Evolutionary conservation across 345 rosid genomes (phyloP), one percentile per base, ranked within the genome.

Genomic region (Acer yangbiense): DNA sequence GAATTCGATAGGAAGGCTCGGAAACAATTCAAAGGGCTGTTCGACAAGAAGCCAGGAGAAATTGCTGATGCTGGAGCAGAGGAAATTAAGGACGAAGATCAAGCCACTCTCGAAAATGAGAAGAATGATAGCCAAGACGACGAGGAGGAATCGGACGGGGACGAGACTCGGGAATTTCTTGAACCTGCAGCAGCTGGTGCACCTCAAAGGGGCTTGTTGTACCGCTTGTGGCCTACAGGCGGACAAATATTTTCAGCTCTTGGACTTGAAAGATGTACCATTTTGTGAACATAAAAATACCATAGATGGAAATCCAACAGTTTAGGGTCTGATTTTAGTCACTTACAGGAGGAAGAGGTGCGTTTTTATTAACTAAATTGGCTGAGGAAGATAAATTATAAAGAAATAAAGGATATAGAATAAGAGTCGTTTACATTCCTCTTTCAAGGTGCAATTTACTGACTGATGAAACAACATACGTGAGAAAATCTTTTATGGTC

Each of bases 21-120:
- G 50, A 93, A 90, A 81, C 98, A 94, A 83, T 97, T 97, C 72
- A 90, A 94, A 83, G 98, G 99, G 46, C 84, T 97, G 58, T 94
- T 97, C 57, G 97, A 97, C 89, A 94, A 94, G 89, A 97, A 87
- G 81, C 99, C 98, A 0, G 98, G 99, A 73, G 98, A 94, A 82
- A 93, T 97, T 75, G 73, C 97, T 3, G 89, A 90, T 27, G 88
- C 60, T 27, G 50, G 83, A 57, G 68, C 58, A 6, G 84, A 82
- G 7, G 84, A 82, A 65, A 84, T 71, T 20, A 50, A 6, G 20
- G 81, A 20, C 14, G 84, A 81, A 62, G 77, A 76, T 43, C 46
- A 77, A 9, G 67, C 73, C 17, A 41, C 75, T 6, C 48, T 27
- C 8, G 85, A 81, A 79, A 61, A 75, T 27, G 73, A 66, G 70